These are phyloP conservation scores for Citrullus mucosospermus DNA, from an alignment of 306 rosid genomes.

Conservation along the genomic window DNA sequence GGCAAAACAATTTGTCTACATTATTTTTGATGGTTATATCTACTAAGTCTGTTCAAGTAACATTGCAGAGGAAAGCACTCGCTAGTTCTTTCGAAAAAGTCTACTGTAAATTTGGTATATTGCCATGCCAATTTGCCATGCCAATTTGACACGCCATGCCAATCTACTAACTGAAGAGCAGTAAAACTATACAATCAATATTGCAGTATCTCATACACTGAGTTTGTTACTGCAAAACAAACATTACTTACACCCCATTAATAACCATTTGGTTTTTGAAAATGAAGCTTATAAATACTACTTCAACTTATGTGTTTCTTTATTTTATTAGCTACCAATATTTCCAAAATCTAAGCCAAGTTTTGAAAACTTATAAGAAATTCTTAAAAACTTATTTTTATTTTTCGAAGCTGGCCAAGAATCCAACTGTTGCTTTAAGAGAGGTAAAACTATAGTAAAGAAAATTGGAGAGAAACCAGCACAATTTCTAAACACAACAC, in stretches of 20 bases:
- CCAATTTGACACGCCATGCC: neutral
- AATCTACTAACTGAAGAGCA: neutral
- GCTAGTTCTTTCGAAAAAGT: neutral
- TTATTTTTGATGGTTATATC: neutral
- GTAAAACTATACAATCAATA: neutral
- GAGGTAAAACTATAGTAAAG: neutral
- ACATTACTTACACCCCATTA: neutral
- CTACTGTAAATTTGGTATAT: neutral
- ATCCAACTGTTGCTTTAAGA: neutral
- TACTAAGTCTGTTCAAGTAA: neutral
- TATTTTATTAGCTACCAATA: neutral
- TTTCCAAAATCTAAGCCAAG: neutral
- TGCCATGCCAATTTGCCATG: neutral
- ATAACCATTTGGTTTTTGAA: neutral
- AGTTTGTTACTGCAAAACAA: neutral
- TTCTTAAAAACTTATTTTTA: neutral
- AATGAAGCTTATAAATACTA: too few relatives aligned
- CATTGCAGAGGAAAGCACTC: neutral
- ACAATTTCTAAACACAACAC: neutral
- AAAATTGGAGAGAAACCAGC: neutral
- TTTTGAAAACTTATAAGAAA: too few relatives aligned
- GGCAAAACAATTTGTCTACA: slow-evolving; percentile 8
- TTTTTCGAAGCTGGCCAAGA: neutral
- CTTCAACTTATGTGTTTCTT: neutral
- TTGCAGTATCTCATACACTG: neutral